Evolutionary conservation across 441 rosid genomes (phyloP), one percentile per base, ranked within the genome.

Genomic region (Geranium incanum): DNA sequence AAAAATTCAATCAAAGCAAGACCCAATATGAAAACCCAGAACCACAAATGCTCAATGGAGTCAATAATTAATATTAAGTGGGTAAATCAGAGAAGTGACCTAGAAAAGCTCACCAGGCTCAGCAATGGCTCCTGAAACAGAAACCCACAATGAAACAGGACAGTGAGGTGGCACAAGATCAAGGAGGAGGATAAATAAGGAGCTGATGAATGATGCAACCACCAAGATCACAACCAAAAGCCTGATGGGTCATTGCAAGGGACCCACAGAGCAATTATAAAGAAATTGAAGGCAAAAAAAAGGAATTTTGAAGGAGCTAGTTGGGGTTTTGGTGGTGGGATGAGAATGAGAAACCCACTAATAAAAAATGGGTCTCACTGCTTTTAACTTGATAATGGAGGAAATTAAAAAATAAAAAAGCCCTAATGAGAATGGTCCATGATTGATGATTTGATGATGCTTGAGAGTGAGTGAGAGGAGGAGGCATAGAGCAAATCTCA

Each of bases 311-410:
- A 60, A 7, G 7, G 19, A 64, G 36, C 43, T 70, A 70, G 19
- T 68, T 68, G 68, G 59, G 66, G 77, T 36, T 45, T 41, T 60
- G 71, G 68, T 71, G 79, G 73, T 78, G 86, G 82, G 68, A 72
- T 75, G 78, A 79, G 89, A 87, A 85, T 84, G 78, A 82, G 89
- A 87, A 84, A 80, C 88, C 83, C 86, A 83, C 85, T 79, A 70
- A 64, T 71, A 48, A 68, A 72, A 59, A 57, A 74, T 36, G 71
- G 68, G 59, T 48, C 60, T 63, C 37, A 52, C 68, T 69, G 73
- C 79, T 72, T 77, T 72, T 8, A 38, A 16, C 5, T 21, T 60
- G 66, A 21, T 60, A 60, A 60, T 60, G 66, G 66, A 60, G 43
- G 23, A 60, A 19, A 19, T 60, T 55, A 55, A 55, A 55, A 7